Evolutionary conservation across 352 stramenopile species (phyloP), one percentile per base, ranked within the genome.

Genomic region (Blastocystis sp.): DNA sequence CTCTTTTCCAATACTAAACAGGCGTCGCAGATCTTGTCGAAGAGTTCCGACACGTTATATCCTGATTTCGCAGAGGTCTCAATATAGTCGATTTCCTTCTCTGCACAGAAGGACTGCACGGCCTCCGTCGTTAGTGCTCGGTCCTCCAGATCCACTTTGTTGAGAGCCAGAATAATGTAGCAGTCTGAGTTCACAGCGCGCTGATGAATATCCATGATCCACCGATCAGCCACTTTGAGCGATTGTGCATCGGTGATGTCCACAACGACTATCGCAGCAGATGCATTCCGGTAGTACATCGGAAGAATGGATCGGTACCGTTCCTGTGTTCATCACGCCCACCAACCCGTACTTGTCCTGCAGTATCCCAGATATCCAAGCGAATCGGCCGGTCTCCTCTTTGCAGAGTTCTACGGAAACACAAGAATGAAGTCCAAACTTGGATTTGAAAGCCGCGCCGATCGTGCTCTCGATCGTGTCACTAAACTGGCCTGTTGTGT

Each of bases 271-370:
- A 94, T 93, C 38, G 92, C 92, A 1, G 92, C 92, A 79, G 93
- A 93, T 38, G 92, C 91, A 79, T 94, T 93, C 53, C 92, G 91
- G 87, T 94, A 94, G 87, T 94, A 94, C 91, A 94, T 94, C 11
- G 92, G 91, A n/a, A 84, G 42, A 44, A 84, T 84, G 14, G 73
- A 84, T 27, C 73, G 73, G 75, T 84, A 84, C 6, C 73, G 73
- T 27, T 84, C 73, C 48, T 84, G 18, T n/a, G 38, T 9, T 42
- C 8, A 7, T 54, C 11, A 63, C 38, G 16, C 32, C 11, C 32
- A 38, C 36, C 21, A 64, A 53, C 14, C 16, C 67, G 8, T 16
- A 78, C 67, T 53, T 78, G 73, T 14, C 73, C 73, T 14, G 73
- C 73, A 49, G 73, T 84, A 4, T 84, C 73, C 73, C 73, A 84